Evolutionary conservation across 2,329 filamentous ascomycete species (phyloP), one percentile per base, ranked within the genome.

Genomic region (Alternaria sp.): DNA sequence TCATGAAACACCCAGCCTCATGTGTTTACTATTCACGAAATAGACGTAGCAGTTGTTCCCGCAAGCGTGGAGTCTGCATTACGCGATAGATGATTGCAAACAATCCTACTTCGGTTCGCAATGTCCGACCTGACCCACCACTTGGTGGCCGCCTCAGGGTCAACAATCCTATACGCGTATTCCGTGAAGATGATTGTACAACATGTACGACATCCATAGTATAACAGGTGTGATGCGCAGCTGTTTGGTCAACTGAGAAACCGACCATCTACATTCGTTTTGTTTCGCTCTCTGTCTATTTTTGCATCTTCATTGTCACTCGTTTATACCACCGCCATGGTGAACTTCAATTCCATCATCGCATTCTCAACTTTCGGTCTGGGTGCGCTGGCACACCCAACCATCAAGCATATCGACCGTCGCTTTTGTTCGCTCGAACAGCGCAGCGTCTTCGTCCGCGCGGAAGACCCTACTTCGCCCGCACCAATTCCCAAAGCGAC

Each of bases 381-480:
- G 64, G 63, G 67, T 67, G 69, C 50, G 62, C 66, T 71, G 63
- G 69, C 67, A 61, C 70, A 72, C 55, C 70, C 70, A 45, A 69
- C 66, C 64, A 70, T 69, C 55, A 73, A 73, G 58, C 68, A 71
- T 43, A 70, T 71, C 54, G 67, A 69, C 59, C 65, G 63, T 45
- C 72, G 68, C 25, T 66, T 70, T 45, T 73, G 67, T 26, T 61
- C 68, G 11, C 28, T 67, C 15, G 62, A 69, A 19, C 61, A 72
- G 19, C 67, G 63, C 28, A 65, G 46, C 21, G 43, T 69, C 32
- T 68, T 73, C 43, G 58, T 59, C 11, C 67, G 66, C 59, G 30
- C 32, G 17, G 60, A 62, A 19, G 49, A 40, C 0, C 28, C 68
- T 15, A 65, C 60, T 9, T 67, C 69, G 17, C 64, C 63, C 17